Conservation (phyloP, 2,329 filamentous ascomycete genomes). For the Remersonia thermophila region DNA sequence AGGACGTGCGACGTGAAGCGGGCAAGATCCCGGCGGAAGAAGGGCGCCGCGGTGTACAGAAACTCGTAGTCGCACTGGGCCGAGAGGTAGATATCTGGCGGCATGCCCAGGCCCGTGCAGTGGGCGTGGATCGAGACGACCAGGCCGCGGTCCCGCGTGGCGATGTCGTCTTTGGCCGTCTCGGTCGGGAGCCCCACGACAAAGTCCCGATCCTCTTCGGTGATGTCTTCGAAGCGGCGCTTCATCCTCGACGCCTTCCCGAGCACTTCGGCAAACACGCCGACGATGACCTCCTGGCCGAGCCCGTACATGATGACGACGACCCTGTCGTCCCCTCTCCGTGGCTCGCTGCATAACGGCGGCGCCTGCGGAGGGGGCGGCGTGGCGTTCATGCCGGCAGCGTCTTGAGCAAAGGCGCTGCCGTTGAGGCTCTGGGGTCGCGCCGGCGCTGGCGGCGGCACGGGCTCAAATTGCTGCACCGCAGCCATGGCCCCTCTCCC, state of each 20-base stretch:
- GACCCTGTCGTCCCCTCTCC: conserved; percentile 43
- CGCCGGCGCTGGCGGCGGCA: conserved; percentile 15
- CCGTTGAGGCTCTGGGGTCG: conserved; percentile 18
- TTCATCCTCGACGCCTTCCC: conserved; percentile 58
- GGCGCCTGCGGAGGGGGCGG: conserved; percentile 24
- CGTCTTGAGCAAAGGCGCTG: conserved; percentile 19
- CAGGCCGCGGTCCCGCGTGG: conserved; percentile 42
- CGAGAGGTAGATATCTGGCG: conserved; percentile 53
- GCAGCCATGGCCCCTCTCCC: conserved; percentile 15
- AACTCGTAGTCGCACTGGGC: conserved; percentile 73
- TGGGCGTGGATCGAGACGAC: conserved; percentile 65
- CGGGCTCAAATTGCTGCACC: conserved; percentile 17
- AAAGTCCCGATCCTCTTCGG: conserved; percentile 43
- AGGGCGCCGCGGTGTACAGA: conserved; percentile 61
- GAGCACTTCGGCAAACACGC: conserved; percentile 64
- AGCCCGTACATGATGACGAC: conserved; percentile 57
- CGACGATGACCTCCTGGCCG: conserved; percentile 62
- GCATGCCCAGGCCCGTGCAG: conserved; percentile 58
- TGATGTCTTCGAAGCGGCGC: conserved; percentile 40
- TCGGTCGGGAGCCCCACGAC: conserved; percentile 54
- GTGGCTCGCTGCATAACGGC: conserved; percentile 33
- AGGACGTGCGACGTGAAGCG: conserved; percentile 70
- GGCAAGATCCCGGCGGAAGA: conserved; percentile 62
- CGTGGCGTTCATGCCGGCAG: conserved; percentile 21
- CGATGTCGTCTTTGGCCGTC: conserved; percentile 45